Evolutionary conservation across 1,139 yeast genomes (phyloP), one percentile per base, ranked within the genome.

Genomic region (Candida sojae): DNA sequence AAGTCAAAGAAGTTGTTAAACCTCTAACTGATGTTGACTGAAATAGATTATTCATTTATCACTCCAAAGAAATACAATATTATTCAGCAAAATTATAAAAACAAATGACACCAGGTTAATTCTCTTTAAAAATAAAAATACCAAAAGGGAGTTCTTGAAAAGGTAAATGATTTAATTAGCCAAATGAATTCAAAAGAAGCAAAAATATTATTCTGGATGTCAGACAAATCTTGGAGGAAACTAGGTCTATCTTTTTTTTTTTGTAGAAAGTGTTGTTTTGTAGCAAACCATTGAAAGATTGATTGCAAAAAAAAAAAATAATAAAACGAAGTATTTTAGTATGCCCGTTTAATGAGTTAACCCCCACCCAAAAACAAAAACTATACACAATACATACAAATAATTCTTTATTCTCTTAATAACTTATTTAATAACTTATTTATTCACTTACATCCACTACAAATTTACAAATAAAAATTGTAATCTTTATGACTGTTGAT

Each of bases 1-100:
- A 49, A 1, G 80, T 69, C 42, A 67, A 62, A 28, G 68, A 58
- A 10, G 68, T 58, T 42, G 75, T 68, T 53, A 72, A 70, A 11
- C 70, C 70, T 44, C 67, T 67, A 49, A 75, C 79, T 11, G 78
- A 76, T 39, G 73, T 68, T 23, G 80, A 72, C 63, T 74, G 79
- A 52, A 73, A 57, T 43, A 73, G 42, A 46, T 55, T 48, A 29
- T 42, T 49, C 50, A 49, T 43, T 39, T 36, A 23, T 36, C 28
- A 25, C 28, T 5, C n/a, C 6, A 5, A 17, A 35, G 35, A 26
- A 23, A 35, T 33, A 12, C 2, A 12, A 12, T 10, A 12, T 3
- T 10, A 21, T 17, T 26, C 29, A 26, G 9, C 29, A 26, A 26
- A 26, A 26, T 26, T 26, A 26, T 8, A 8, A 6, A 4, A 6